A percentile compares a stretch with the other conserved stretches of the same genome.
Evolutionary conservation across 225 moss, liverwort and hornwort species (phyloP).

Genomic region (Physcomitrium patens): DNA sequence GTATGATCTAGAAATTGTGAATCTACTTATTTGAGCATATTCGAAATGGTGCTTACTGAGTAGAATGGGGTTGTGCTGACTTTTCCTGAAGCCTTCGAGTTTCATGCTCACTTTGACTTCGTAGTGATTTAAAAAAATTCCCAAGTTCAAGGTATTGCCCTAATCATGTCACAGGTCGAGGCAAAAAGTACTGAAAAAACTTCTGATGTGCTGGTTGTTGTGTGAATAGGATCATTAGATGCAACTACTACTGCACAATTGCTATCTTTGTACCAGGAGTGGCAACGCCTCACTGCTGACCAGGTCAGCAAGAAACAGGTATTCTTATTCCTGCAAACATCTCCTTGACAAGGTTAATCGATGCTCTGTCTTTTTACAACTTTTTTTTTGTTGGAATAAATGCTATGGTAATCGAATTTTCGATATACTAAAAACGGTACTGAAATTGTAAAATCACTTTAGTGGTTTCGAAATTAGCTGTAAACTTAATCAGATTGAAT

Average conservation of each 20-base stretch:
- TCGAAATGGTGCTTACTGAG: not conserved
- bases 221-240: constrained; percentile 68
- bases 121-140: not conserved
- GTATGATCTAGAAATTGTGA: not conserved
- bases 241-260: constrained; percentile 65
- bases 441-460: not conserved
- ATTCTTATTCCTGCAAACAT: not conserved
- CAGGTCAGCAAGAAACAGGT: constrained; percentile 81
- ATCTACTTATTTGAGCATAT: not conserved
- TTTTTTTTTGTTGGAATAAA: not conserved
- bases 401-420: not conserved
- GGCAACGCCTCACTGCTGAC: constrained; percentile 76
- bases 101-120: not conserved
- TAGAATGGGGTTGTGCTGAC: constrained; percentile 3
- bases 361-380: not conserved
- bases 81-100: not conserved
- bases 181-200: constrained; percentile 3
- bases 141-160: not conserved
- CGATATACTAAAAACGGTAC: not conserved
- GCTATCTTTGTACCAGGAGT: constrained; percentile 73
- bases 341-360: not conserved
- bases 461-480: constrained; percentile 1
- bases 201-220: constrained; percentile 8
- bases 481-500: not conserved
- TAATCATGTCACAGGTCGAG: not conserved